Conservation (phyloP, 805 yeast genomes). For the Metschnikowia proteae region DNA sequence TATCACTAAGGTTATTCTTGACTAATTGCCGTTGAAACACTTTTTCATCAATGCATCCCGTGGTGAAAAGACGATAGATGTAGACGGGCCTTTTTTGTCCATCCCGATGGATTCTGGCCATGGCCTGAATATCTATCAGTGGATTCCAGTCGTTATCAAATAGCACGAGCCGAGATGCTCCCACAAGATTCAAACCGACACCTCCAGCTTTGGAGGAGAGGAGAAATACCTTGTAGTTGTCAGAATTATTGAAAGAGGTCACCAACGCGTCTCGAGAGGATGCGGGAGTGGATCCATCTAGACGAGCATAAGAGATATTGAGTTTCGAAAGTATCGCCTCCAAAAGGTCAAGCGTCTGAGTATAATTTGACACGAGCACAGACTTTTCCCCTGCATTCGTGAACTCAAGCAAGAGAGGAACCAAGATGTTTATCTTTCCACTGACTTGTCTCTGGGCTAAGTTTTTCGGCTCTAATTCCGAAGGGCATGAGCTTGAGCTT, state of each 20-base stretch:
- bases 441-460: conserved; percentile 12
- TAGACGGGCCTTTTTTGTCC: conserved; percentile 80
- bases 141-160: conserved; percentile 99
- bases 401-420: conserved; percentile 53
- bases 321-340: conserved; percentile 51
- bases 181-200: conserved; percentile 82
- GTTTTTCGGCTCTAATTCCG: conserved; percentile 19
- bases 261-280: conserved; percentile 64
- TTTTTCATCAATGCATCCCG: conserved; percentile 92
- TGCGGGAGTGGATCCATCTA: conserved; percentile 83
- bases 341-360: conserved; percentile 78
- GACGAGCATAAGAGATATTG: conserved; percentile 51
- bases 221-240: conserved; percentile 52
- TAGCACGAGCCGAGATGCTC: conserved; percentile 80
- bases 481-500: not conserved
- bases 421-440: conserved; percentile 66
- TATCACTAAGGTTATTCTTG: conserved; percentile 74
- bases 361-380: conserved; percentile 83
- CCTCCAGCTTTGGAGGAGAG: conserved; percentile 93
- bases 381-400: conserved; percentile 56
- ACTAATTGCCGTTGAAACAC: conserved; percentile 87
- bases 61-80: conserved; percentile 77
- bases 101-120: conserved; percentile 93
- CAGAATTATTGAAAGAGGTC: conserved; percentile 56
- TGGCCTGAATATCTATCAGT: conserved; percentile 84